Evolutionary conservation across 1,139 yeast genomes (phyloP).

Genomic region (Diutina scorzettiae): DNA sequence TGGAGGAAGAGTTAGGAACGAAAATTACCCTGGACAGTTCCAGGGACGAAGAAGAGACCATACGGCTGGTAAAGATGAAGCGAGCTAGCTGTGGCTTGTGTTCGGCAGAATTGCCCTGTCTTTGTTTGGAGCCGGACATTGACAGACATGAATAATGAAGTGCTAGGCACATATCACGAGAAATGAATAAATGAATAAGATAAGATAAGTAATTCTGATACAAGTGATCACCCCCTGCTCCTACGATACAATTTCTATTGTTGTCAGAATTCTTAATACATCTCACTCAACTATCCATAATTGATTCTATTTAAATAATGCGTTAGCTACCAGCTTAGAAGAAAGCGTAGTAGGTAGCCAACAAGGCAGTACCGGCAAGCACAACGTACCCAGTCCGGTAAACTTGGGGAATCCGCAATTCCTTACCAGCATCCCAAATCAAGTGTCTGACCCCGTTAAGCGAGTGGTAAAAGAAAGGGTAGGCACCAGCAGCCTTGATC

Average conservation of each 20-base stretch:
- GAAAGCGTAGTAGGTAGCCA: slow-evolving; percentile 48
- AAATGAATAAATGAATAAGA: not conserved
- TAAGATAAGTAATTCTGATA: too few species aligned
- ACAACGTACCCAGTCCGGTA: slow-evolving; percentile 86
- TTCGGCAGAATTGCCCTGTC: slow-evolving; percentile 27
- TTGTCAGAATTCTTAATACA: too few species aligned
- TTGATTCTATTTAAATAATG: too few species aligned
- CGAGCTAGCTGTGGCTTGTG: slow-evolving; percentile 29
- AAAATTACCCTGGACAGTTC: not conserved
- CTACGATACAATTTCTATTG: too few species aligned
- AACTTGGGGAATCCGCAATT: slow-evolving; percentile 74
- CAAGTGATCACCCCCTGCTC: too few species aligned
- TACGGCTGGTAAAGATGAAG: not conserved
- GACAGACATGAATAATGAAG: too few species aligned
- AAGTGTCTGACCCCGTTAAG: slow-evolving; percentile 87
- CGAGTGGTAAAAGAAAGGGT: slow-evolving; percentile 79
- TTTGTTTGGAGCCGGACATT: slow-evolving; percentile 24
- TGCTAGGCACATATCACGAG: not conserved
- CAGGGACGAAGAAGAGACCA: not conserved
- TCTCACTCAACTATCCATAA: too few species aligned
- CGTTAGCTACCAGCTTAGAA: slow-evolving; percentile 14
- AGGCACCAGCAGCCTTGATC: slow-evolving; percentile 59
- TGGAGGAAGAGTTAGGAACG: not conserved
- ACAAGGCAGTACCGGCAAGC: slow-evolving; percentile 54
- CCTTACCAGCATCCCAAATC: slow-evolving; percentile 80